Evolutionary conservation across 202 grass and related monocot genomes (phyloP).

Genomic region (Schoenoplectus tabernaemontani): DNA sequence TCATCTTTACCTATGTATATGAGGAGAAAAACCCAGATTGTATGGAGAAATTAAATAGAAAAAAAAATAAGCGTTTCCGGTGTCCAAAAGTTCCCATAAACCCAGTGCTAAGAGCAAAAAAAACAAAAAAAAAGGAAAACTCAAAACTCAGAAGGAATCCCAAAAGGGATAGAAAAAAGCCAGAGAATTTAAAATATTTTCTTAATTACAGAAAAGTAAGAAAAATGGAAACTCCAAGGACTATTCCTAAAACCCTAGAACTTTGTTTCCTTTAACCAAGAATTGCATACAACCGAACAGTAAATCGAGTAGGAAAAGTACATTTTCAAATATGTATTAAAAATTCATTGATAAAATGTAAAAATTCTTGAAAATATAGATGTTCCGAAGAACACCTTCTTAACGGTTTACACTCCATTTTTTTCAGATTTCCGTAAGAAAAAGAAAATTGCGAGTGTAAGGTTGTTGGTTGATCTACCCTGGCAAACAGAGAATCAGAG

Average conservation of each 20-base stretch:
- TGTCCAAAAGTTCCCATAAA: background rate
- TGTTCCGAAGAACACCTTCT: background rate
- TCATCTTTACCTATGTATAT: too few species aligned
- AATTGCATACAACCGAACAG: background rate
- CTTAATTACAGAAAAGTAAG: too few species aligned
- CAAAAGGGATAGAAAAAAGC: background rate
- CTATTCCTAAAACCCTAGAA: background rate
- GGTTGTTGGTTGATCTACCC: background rate
- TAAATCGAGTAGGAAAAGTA: background rate
- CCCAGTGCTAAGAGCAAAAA: background rate
- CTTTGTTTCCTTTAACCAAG: background rate
- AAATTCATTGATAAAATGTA: background rate
- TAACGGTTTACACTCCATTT: background rate
- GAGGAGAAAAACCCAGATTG: too few species aligned
- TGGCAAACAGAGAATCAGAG: background rate
- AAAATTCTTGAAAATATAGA: background rate
- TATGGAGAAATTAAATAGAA: too few species aligned
- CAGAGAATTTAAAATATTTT: background rate
- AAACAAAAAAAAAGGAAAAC: background rate
- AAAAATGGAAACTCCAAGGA: background rate
- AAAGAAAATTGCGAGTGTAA: background rate
- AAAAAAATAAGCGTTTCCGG: too few species aligned
- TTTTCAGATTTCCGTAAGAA: background rate
- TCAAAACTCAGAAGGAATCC: background rate
- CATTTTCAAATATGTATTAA: conserved; percentile 22